phyloP scores from a whole-genome alignment of 768 basidiomycete genomes.

The Termitomyces titanicus region DNA sequence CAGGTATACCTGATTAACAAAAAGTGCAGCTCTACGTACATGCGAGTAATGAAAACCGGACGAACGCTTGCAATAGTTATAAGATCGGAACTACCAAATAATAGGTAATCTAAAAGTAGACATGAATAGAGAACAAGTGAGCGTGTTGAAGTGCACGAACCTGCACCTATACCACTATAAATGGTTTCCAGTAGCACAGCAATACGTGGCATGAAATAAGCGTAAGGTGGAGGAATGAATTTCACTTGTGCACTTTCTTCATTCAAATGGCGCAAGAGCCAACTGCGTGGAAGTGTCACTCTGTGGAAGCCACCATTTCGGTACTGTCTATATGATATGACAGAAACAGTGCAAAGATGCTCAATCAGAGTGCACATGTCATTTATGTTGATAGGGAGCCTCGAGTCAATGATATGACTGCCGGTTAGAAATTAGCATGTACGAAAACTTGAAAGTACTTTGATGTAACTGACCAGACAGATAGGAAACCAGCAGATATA shows the following conservation, averaged over 20 bases:
- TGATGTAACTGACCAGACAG: slow-evolving; percentile 33
- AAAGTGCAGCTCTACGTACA: slow-evolving; percentile 32
- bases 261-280: slow-evolving; percentile 32
- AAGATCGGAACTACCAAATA: slow-evolving; percentile 23
- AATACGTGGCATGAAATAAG: slow-evolving; percentile 16
- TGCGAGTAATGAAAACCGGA: slow-evolving; percentile 40
- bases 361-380: slow-evolving; percentile 54
- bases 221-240: background rate
- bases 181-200: slow-evolving; percentile 24
- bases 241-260: slow-evolving; percentile 6
- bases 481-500: slow-evolving; percentile 32
- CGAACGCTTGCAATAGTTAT: slow-evolving; percentile 20
- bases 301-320: slow-evolving; percentile 31
- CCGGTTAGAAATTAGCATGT: background rate
- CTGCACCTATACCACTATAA: slow-evolving; percentile 24
- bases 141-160: background rate
- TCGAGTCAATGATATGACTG: slow-evolving; percentile 41
- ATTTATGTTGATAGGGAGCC: slow-evolving; percentile 38
- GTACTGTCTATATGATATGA: slow-evolving; percentile 29
- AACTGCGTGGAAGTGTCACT: slow-evolving; percentile 51
- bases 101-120: slow-evolving; percentile 20
- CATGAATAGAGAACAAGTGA: background rate
- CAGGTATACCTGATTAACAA: background rate
- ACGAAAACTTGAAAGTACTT: background rate
- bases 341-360: slow-evolving; percentile 35